phyloP scores from a whole-genome alignment of 148 eudicot species.

The Silene uniflora region DNA sequence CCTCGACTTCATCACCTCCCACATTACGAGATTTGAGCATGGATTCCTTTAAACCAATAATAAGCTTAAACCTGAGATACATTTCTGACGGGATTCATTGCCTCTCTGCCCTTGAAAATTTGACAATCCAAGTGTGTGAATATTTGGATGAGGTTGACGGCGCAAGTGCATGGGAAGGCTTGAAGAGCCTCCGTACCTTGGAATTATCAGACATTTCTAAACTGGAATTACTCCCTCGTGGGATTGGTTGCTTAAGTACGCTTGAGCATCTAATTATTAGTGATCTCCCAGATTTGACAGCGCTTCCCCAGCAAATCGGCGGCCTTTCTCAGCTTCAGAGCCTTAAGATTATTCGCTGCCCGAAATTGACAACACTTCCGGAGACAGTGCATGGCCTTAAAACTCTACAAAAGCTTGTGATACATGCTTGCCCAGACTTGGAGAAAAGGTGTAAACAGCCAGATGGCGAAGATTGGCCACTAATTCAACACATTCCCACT shows the following conservation, averaged over 20 bases:
- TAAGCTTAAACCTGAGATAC: too few relatives aligned
- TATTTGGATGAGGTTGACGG: background rate
- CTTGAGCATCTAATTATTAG: background rate
- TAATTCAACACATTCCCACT: conserved; percentile 10
- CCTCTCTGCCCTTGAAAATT: conserved; percentile 9
- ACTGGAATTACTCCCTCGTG: background rate
- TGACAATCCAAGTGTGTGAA: conserved; percentile 5
- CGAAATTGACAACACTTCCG: background rate
- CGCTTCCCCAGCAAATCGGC: conserved; percentile 2
- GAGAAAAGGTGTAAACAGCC: conserved; percentile 4
- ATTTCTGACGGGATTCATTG: background rate
- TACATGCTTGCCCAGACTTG: conserved; percentile 1
- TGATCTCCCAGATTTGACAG: conserved; percentile 9
- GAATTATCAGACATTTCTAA: conserved; percentile 7
- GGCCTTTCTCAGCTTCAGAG: conserved; percentile 3
- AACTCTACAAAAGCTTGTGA: conserved; percentile 7
- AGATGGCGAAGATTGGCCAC: conserved; percentile 15
- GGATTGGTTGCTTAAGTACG: background rate
- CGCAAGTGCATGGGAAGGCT: background rate
- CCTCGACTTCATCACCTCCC: too few relatives aligned
- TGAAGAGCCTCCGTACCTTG: too few relatives aligned
- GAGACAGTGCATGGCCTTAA: background rate
- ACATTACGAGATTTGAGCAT: too few relatives aligned
- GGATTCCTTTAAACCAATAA: too few relatives aligned
- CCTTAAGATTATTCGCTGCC: conserved; percentile 1